Base-by-base conservation (phyloP, 768 basidiomycete genomes). In the Termitomyces sp. region DNA sequence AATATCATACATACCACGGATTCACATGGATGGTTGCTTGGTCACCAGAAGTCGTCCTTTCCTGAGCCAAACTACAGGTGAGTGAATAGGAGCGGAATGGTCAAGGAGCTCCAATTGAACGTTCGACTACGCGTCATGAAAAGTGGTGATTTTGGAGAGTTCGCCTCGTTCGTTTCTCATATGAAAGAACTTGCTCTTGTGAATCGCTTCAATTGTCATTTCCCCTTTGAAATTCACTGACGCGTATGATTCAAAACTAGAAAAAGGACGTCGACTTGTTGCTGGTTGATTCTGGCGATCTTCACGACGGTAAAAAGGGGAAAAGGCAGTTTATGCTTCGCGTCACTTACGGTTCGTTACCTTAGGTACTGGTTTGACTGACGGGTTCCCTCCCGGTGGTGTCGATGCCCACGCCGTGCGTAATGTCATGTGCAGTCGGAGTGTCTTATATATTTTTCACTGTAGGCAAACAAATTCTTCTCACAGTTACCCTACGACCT, bases 1-100 rank as follows among this genome's bases (percentile, higher is more conserved):
- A 95, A 95, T 67, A 81, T 94, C 65, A 79, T 94, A 47, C 85
- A 87, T 64, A 94, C 92, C 3, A 94, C 94, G 0, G 92, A 94
- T 69, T 89, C 82, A 41, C 87, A 90, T 72, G 74, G 77, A 40
- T 75, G 77, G 74, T 74, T 94, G 3, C 77, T 93, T 36, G 93
- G 92, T 1, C 93, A 96, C 72, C 89, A 91, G 64, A 88, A 92
- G 65, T 20, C 73, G 3, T 79, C 78, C 3, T 84, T 79, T 65
- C 89, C 90, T 0, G 90, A 93, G 63, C 88, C 90, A 0, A 86
- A 88, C 67, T 92, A 88, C 70, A 82, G 80, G 79, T 80, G 55
- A 53, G 77, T 35, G 38, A 16, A 28, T 33, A 36, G 20, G 24
- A 2, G 22, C 7, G 13, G 32, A n/a, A 28, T 33, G 24, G 20